Conservation (phyloP, 495 filamentous ascomycete genomes). For the Chaetomium tenue region DNA sequence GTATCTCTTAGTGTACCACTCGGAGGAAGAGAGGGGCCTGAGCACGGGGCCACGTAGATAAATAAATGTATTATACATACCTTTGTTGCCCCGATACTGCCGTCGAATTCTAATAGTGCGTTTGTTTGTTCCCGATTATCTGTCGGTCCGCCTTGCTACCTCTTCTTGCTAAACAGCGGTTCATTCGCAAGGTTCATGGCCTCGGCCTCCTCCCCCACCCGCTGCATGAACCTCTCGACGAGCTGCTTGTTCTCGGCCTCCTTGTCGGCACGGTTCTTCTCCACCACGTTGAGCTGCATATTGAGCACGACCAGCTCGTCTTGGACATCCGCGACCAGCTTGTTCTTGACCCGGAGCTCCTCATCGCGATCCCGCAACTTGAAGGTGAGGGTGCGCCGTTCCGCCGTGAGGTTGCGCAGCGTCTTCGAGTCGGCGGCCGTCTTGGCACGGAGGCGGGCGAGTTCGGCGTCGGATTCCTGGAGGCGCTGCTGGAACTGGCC, state of each 20-base stretch:
- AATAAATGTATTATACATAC: slow-evolving; percentile 16
- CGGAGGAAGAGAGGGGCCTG: background rate
- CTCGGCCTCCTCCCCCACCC: slow-evolving; percentile 81
- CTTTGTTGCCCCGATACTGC: slow-evolving; percentile 18
- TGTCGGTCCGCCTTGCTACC: background rate
- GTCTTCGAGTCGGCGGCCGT: slow-evolving; percentile 54
- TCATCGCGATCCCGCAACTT: slow-evolving; percentile 78
- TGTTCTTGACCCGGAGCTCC: slow-evolving; percentile 77
- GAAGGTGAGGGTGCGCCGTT: slow-evolving; percentile 58
- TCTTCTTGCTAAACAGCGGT: slow-evolving; percentile 27
- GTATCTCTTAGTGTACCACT: background rate
- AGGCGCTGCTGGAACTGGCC: slow-evolving; percentile 62
- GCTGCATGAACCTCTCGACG: slow-evolving; percentile 85
- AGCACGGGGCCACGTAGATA: background rate
- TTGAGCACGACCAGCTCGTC: slow-evolving; percentile 84
- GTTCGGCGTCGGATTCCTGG: slow-evolving; percentile 57
- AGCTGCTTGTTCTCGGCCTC: slow-evolving; percentile 83
- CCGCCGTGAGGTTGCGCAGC: slow-evolving; percentile 60
- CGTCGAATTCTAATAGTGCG: slow-evolving; percentile 4
- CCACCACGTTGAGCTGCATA: slow-evolving; percentile 82
- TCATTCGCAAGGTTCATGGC: slow-evolving; percentile 71
- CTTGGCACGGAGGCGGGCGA: slow-evolving; percentile 58
- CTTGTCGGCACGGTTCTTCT: slow-evolving; percentile 65
- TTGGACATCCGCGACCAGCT: slow-evolving; percentile 81
- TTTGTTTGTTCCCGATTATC: background rate